These are phyloP conservation scores for Fusarium nematophilum DNA, from an alignment of 2,329 filamentous ascomycete genomes.

Conservation along the genomic window DNA sequence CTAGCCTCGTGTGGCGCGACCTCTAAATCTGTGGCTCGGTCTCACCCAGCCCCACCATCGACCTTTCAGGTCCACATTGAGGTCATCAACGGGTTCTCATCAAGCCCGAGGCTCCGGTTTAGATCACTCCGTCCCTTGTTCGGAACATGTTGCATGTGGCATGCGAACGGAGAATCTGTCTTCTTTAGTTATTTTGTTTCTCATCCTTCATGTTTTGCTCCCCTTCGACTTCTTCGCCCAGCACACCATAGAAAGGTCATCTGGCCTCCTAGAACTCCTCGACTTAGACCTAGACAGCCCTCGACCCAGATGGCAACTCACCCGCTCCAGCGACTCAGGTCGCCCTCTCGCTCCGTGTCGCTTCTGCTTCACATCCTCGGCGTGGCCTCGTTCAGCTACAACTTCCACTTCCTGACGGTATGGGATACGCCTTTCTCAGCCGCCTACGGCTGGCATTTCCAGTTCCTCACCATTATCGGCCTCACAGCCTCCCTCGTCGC, in stretches of 20 bases:
- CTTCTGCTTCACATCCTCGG: slow-evolving; percentile 69
- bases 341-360: slow-evolving; percentile 73
- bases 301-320: slow-evolving; percentile 58
- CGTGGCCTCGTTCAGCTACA: slow-evolving; percentile 63
- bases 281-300: neutral
- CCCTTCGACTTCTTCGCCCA: neutral
- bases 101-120: slow-evolving; percentile 29
- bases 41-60: neutral
- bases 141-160: slow-evolving; percentile 11
- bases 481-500: slow-evolving; percentile 70
- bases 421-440: slow-evolving; percentile 65
- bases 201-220: neutral
- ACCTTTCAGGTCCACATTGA: slow-evolving; percentile 30
- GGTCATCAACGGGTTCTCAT: slow-evolving; percentile 37
- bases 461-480: slow-evolving; percentile 81
- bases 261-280: neutral
- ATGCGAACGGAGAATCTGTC: neutral
- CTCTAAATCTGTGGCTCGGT: slow-evolving; percentile 33
- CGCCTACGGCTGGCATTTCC: slow-evolving; percentile 75
- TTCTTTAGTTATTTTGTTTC: slow-evolving; percentile 1
- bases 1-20: slow-evolving; percentile 43
- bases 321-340: slow-evolving; percentile 72
- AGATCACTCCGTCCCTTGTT: neutral
- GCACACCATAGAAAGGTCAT: neutral
- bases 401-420: slow-evolving; percentile 61